These are phyloP conservation scores for Aplosporella prunicola DNA, from an alignment of 2,329 filamentous ascomycete genomes.

Conservation along the genomic window DNA sequence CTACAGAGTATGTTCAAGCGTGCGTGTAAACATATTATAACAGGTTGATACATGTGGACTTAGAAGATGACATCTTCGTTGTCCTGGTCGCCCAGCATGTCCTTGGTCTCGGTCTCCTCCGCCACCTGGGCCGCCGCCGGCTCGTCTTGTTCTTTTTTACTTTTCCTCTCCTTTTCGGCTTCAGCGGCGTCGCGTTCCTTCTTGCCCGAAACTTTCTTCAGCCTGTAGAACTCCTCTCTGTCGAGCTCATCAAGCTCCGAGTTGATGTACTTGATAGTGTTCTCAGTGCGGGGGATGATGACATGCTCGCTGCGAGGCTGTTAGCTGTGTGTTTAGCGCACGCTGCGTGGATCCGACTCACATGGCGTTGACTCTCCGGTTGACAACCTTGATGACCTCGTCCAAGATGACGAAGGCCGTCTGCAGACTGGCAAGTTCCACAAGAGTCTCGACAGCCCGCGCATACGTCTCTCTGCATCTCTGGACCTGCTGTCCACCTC, in stretches of 20 bases:
- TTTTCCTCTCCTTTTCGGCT: constrained; percentile 33
- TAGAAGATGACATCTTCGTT: constrained; percentile 83
- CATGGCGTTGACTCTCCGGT: constrained; percentile 96
- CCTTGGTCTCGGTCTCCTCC: constrained; percentile 38
- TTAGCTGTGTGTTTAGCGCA: constrained; percentile 14
- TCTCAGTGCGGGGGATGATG: constrained; percentile 95
- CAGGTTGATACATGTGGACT: not conserved
- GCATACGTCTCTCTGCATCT: constrained; percentile 92
- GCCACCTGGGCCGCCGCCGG: constrained; percentile 13
- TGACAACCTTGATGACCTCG: constrained; percentile 98
- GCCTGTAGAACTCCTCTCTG: constrained; percentile 91
- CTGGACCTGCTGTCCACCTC: constrained; percentile 95
- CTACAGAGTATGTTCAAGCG: too few relatives aligned
- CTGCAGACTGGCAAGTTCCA: constrained; percentile 90
- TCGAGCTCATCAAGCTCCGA: constrained; percentile 96
- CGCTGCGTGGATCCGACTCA: constrained; percentile 38
- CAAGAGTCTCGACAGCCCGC: constrained; percentile 86
- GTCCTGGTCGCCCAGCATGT: constrained; percentile 65
- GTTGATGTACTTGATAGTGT: constrained; percentile 99
- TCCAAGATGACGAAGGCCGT: constrained; percentile 97
- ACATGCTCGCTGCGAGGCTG: constrained; percentile 60
- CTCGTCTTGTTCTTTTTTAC: constrained; percentile 23
- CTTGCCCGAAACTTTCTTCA: constrained; percentile 84
- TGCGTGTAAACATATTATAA: not conserved
- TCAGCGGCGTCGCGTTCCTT: constrained; percentile 45